These are phyloP conservation scores for Coprinopsis cinerea DNA, from an alignment of 768 basidiomycete species.

Conservation along the genomic window DNA sequence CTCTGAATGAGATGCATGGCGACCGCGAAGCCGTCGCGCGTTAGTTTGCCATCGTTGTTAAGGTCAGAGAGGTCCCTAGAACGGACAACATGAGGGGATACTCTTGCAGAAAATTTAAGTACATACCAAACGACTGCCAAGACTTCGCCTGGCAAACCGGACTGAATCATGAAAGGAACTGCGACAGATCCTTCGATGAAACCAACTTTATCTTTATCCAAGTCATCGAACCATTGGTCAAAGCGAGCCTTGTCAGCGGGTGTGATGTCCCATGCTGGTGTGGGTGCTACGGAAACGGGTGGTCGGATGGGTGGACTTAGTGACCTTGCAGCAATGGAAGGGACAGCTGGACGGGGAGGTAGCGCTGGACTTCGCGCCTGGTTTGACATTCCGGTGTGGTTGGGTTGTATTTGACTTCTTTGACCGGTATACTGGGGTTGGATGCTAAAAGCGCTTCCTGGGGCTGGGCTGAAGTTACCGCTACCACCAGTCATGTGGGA, in stretches of 20 bases:
- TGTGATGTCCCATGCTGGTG: slow-evolving; percentile 72
- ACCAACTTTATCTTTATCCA: slow-evolving; percentile 71
- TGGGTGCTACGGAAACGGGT: slow-evolving; percentile 9
- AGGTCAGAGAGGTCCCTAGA: slow-evolving; percentile 91
- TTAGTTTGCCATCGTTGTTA: slow-evolving; percentile 79
- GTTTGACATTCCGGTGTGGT: slow-evolving; percentile 35
- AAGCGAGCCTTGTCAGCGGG: slow-evolving; percentile 69
- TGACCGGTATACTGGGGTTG: slow-evolving; percentile 66
- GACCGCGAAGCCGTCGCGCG: slow-evolving; percentile 90
- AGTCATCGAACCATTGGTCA: slow-evolving; percentile 75
- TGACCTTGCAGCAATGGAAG: slow-evolving; percentile 17
- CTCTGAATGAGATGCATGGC: slow-evolving; percentile 91
- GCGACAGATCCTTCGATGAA: slow-evolving; percentile 91
- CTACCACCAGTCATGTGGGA: slow-evolving; percentile 59
- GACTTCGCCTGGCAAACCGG: slow-evolving; percentile 71
- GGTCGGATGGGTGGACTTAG: slow-evolving; percentile 11
- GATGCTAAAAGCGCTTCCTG: slow-evolving; percentile 36
- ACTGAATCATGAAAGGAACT: slow-evolving; percentile 93
- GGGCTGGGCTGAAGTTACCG: slow-evolving; percentile 54
- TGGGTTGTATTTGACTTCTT: slow-evolving; percentile 38
- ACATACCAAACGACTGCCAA: slow-evolving; percentile 91
- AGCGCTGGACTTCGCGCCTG: slow-evolving; percentile 27
- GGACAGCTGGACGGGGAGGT: slow-evolving; percentile 32
- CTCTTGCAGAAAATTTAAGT: background rate
- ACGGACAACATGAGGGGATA: slow-evolving; percentile 5